Percentiles rank a stretch among this genome's conserved stretches.
Conservation (phyloP, 805 yeast species). For the Starmerella floris region DNA sequence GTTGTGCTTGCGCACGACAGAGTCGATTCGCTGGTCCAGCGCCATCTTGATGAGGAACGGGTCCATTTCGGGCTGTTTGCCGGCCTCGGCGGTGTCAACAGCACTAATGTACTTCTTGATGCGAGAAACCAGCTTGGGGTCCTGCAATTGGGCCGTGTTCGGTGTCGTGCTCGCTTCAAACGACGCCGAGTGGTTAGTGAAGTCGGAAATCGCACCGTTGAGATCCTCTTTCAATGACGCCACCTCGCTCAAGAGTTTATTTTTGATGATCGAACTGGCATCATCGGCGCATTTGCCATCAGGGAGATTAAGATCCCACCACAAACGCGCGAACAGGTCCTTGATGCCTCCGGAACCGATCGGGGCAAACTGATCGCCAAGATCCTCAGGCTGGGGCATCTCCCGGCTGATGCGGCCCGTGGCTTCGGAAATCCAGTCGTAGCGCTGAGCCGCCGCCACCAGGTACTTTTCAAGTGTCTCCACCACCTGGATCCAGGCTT, state of each 20-base stretch:
- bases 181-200: conserved; percentile 57
- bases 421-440: conserved; percentile 55
- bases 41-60: conserved; percentile 64
- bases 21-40: conserved; percentile 63
- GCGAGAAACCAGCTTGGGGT: conserved; percentile 24
- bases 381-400: conserved; percentile 8
- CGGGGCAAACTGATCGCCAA: conserved; percentile 42
- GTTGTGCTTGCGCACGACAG: conserved; percentile 71
- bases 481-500: conserved; percentile 73
- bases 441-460: conserved; percentile 24
- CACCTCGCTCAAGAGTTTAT: conserved; percentile 49
- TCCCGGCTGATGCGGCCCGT: conserved; percentile 24
- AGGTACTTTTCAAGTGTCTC: conserved; percentile 62
- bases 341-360: conserved; percentile 69
- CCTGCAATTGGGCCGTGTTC: not conserved
- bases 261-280: conserved; percentile 45
- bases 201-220: conserved; percentile 74
- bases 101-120: conserved; percentile 33
- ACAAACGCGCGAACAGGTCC: conserved; percentile 60
- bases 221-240: conserved; percentile 64
- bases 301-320: conserved; percentile 41
- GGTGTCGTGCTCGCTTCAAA: conserved; percentile 47
- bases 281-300: conserved; percentile 39
- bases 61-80: conserved; percentile 32
- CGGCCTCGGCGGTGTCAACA: conserved; percentile 12